Base-by-base conservation (phyloP, 805 yeast genomes). In the Sugiyamaella marilandica region DNA sequence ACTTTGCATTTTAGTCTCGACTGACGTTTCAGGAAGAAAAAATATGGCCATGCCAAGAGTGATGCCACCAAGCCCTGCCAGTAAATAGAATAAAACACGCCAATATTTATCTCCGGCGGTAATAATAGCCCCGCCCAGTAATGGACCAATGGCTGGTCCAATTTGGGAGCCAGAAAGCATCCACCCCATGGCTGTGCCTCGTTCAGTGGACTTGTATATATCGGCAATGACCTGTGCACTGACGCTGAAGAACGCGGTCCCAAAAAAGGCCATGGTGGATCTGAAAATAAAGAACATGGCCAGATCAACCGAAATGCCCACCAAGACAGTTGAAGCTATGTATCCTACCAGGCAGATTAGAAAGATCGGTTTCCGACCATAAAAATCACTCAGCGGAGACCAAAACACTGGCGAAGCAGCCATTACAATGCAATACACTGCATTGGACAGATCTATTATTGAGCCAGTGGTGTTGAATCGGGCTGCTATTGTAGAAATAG, bases 231-330 rank as follows among this genome's bases (percentile, higher is more conserved):
- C 69, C 16, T 72, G 70, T 2, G 81, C 82, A 2, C 83, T 83
- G 29, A 79, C 70, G 36, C 78, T 67, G 64, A 80, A 79, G 54
- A 79, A 79, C 0, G 81, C 72, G 1, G 84, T 78, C 4, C 83
- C 84, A 59, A 76, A 75, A 9, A 81, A 59, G 0, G 81, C 84
- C n/a, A 76, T 67, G 10, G 74, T 49, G 2, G 77, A 71, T 59
- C 85, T 65, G 55, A 79, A 79, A 0, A 80, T 68, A 49, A 72
- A 77, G 62, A 79, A 80, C 81, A 78, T 79, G 2, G 80, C 77
- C 41, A 81, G 60, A 57, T 81, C 74, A 31, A 68, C 77, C 1
- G 83, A 74, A 1, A 74, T 70, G 0, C 80, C 83, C 5, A 74
- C 75, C 3, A 74, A 52, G 2, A 68, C 50, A 16, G 66, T 59